Percentiles rank a stretch among this genome's conserved stretches.
Evolutionary conservation across 139 green algal species (phyloP).

Genomic region (Tetradesmus lagerheimii): DNA sequence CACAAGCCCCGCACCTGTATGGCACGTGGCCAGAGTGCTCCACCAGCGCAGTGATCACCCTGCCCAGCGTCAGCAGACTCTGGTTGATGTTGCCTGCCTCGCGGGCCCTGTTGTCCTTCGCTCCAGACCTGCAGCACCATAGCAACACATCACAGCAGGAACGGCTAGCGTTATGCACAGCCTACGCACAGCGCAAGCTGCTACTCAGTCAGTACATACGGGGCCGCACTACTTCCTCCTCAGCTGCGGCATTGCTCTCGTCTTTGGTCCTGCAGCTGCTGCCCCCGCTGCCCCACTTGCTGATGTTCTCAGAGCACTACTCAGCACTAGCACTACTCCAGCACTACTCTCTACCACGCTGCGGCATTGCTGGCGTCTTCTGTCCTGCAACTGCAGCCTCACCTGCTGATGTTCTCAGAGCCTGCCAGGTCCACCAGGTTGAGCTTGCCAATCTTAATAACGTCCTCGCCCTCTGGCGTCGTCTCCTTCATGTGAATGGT

Average conservation of each 20-base stretch:
- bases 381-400: slow-evolving; percentile 38
- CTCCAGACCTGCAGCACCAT: slow-evolving; percentile 75
- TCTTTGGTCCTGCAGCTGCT: no score
- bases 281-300: no score
- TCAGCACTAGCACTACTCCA: no score
- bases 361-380: neutral
- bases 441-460: slow-evolving; percentile 98
- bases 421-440: slow-evolving; percentile 99
- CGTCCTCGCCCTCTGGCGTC: slow-evolving; percentile 94
- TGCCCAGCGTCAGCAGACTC: slow-evolving; percentile 93
- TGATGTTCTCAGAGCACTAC: no score
- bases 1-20: slow-evolving; percentile 66
- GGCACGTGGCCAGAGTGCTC: slow-evolving; percentile 82
- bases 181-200: no score
- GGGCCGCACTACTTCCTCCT: no score
- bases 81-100: slow-evolving; percentile 99
- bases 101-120: slow-evolving; percentile 87
- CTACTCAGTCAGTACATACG: no score
- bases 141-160: neutral
- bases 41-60: slow-evolving; percentile 97
- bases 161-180: neutral
- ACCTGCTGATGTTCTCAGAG: slow-evolving; percentile 94
- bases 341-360: neutral
- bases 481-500: slow-evolving; percentile 89
- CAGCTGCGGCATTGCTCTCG: no score